Evolutionary conservation across 805 yeast species (phyloP).

Genomic region (Kuraishia borneana): DNA sequence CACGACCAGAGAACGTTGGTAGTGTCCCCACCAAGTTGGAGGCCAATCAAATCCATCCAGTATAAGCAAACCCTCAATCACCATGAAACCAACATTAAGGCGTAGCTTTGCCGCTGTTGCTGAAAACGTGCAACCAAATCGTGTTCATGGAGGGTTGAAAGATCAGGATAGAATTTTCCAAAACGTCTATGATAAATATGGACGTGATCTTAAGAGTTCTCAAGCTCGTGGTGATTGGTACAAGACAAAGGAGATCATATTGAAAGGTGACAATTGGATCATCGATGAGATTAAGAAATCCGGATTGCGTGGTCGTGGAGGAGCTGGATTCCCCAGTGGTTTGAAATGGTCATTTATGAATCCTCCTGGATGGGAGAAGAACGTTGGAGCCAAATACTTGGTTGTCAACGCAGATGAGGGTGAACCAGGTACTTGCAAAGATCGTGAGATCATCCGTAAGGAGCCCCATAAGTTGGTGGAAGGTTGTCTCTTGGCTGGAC

Average conservation of each 20-base stretch:
- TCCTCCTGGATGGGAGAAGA: slow-evolving; percentile 93
- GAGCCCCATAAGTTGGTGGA: slow-evolving; percentile 88
- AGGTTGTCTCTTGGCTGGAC: slow-evolving; percentile 83
- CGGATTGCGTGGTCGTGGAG: slow-evolving; percentile 86
- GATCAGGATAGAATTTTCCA: slow-evolving; percentile 85
- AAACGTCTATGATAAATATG: slow-evolving; percentile 67
- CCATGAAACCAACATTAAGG: slow-evolving; percentile 2
- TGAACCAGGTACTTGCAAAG: slow-evolving; percentile 92
- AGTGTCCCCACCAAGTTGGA: neutral
- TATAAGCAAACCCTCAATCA: slow-evolving; percentile 13
- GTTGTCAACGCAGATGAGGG: slow-evolving; percentile 93
- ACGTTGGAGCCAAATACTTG: slow-evolving; percentile 77
- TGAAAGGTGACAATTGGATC: slow-evolving; percentile 84
- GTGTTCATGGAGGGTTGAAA: slow-evolving; percentile 60
- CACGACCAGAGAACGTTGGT: too few relatives aligned
- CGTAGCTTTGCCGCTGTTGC: slow-evolving; percentile 29
- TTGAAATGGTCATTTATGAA: slow-evolving; percentile 91
- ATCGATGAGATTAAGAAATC: slow-evolving; percentile 78
- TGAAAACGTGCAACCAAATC: slow-evolving; percentile 36
- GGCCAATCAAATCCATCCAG: slow-evolving; percentile 1
- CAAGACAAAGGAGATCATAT: slow-evolving; percentile 75
- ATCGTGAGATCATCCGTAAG: slow-evolving; percentile 81
- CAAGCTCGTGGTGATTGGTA: slow-evolving; percentile 84
- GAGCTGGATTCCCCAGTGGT: slow-evolving; percentile 91
- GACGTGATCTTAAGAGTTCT: slow-evolving; percentile 64